phyloP scores from a whole-genome alignment of 306 rosid species.

The Astragalus membranaceus region DNA sequence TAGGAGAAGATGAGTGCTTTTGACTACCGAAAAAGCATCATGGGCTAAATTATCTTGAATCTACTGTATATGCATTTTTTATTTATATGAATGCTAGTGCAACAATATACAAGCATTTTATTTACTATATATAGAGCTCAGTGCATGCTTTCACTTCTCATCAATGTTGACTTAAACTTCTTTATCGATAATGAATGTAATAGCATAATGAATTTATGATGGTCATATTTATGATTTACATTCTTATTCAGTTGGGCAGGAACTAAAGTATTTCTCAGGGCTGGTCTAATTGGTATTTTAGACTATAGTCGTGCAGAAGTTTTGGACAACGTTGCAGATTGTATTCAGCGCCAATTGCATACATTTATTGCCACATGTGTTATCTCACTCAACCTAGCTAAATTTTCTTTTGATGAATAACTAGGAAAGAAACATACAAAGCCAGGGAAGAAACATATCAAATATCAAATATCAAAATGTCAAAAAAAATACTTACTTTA shows the following conservation, averaged over 20 bases:
- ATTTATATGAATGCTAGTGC: background rate
- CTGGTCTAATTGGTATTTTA: conserved; percentile 92
- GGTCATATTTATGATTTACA: conserved; percentile 4
- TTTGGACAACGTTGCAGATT: conserved; percentile 75
- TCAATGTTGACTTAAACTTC: background rate
- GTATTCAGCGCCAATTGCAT: conserved; percentile 57
- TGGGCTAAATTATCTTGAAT: background rate
- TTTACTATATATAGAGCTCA: background rate
- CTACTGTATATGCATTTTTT: background rate
- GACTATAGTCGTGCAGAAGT: conserved; percentile 82
- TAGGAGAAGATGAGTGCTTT: no score
- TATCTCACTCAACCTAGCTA: no score
- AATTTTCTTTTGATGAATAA: no score
- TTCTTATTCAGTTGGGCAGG: conserved; percentile 66
- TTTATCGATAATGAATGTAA: conserved; percentile 33
- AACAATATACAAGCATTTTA: background rate
- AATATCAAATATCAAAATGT: no score
- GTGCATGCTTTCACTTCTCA: background rate
- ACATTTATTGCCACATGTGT: conserved; percentile 73
- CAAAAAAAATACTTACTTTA: no score
- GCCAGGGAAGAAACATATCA: no score
- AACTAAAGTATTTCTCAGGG: conserved; percentile 92
- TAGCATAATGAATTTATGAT: background rate
- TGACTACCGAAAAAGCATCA: no score
- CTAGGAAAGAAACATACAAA: no score